These are phyloP conservation scores for Aspergillus floridensis DNA, from an alignment of 2,329 filamentous ascomycete genomes.

Conservation along the genomic window DNA sequence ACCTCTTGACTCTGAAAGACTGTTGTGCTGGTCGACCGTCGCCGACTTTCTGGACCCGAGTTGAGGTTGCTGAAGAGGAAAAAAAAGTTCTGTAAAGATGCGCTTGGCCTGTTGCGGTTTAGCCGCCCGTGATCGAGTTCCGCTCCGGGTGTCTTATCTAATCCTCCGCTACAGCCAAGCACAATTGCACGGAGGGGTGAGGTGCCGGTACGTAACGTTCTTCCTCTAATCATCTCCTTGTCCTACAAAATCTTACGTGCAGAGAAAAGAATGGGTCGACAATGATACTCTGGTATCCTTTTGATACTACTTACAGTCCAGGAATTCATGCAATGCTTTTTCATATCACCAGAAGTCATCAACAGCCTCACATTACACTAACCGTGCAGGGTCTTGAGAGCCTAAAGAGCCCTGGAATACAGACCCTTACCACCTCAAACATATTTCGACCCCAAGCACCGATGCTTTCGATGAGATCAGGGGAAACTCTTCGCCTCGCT, in stretches of 20 bases:
- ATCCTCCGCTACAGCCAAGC: constrained; percentile 19
- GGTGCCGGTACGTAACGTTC: not conserved
- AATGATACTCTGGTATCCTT: not conserved
- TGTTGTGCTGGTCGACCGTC: constrained; percentile 27
- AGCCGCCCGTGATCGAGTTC: constrained; percentile 17
- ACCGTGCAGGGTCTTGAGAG: not conserved
- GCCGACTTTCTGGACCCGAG: constrained; percentile 15
- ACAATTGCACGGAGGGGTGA: constrained; percentile 16
- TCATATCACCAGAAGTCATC: too few relatives aligned
- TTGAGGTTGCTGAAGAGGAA: constrained; percentile 33
- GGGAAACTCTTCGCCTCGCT: not conserved
- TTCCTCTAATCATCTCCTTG: not conserved
- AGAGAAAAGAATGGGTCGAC: not conserved
- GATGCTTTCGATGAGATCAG: not conserved
- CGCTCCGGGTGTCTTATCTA: constrained; percentile 31
- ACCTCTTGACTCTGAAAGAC: constrained; percentile 15
- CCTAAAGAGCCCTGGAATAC: not conserved
- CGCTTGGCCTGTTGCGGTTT: constrained; percentile 33
- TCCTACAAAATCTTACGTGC: too few relatives aligned
- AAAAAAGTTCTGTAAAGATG: constrained; percentile 45
- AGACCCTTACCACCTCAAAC: not conserved
- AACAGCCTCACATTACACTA: not conserved
- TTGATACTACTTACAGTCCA: too few relatives aligned
- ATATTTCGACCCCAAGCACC: not conserved
- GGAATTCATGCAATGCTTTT: too few relatives aligned